Evolutionary conservation across 2,329 filamentous ascomycete species (phyloP), one percentile per base, ranked within the genome.

Genomic region (Xylaria sp.): DNA sequence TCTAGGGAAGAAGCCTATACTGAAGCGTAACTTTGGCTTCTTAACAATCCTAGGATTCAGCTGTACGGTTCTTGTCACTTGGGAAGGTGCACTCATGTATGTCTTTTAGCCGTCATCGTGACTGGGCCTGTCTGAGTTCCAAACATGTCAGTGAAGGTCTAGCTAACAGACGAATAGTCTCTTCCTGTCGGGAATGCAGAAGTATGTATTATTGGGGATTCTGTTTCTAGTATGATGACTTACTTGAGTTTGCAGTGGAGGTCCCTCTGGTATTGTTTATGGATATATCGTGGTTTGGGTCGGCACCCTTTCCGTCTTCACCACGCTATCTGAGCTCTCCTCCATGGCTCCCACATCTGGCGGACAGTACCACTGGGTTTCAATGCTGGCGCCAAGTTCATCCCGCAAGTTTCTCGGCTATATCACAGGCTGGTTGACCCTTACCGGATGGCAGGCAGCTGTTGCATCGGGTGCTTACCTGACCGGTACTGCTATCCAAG

Each of bases 231-330:
- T n/a, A n/a, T n/a, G n/a, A n/a, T n/a, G n/a, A 18, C 41, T 50
- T 21, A 21, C 34, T 29, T 2, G 41, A 4, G 9, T 18, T 17
- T 7, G 9, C 17, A 65, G 57, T 54, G 63, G 63, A 20, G 63
- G 63, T 4, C 75, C 78, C 11, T 72, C 76, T 1, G 78, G 79
- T 4, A 67, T 79, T 6, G 64, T 82, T 8, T 82, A 79, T 58
- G 78, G 78, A 44, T 83, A 76, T 66, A 72, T 82, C 26, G 75
- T 82, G 43, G 76, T 78, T 17, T 81, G 78, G 77, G 62, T 69
- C 17, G 76, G 75, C 1, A 81, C 76, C 0, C 60, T 83, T 49
- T 77, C 71, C 0, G 71, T 60, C 3, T 79, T 78, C 57, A 75
- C 72, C 0, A 75, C 76, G 16, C 74, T 79, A 41, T 74, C 72